phyloP scores from a whole-genome alignment of 2,329 filamentous ascomycete species.

The Coniochaeta prunicola region DNA sequence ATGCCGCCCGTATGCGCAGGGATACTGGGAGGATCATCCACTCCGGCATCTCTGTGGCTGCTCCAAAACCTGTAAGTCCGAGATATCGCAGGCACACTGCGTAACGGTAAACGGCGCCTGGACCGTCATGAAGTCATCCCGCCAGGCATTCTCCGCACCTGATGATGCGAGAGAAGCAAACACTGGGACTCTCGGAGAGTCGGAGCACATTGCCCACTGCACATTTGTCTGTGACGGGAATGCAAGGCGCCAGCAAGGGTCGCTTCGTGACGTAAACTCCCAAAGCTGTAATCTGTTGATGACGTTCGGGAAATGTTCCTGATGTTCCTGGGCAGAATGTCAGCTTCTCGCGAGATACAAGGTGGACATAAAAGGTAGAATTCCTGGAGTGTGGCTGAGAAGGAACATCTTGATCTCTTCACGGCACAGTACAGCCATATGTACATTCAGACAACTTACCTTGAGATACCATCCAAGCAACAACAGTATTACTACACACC shows the following conservation, averaged over 20 bases:
- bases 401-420: neutral
- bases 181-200: neutral
- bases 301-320: neutral
- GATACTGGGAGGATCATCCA: neutral
- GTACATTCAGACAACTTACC: neutral
- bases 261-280: neutral
- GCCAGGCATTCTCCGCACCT: neutral
- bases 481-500: neutral
- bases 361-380: conserved; percentile 1
- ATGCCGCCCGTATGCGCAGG: neutral
- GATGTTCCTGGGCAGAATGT: neutral
- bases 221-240: neutral
- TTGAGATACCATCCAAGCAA: neutral
- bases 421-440: conserved; percentile 3
- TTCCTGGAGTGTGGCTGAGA: neutral
- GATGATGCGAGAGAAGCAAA: neutral
- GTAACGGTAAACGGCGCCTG: neutral
- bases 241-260: neutral
- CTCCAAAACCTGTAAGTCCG: conserved; percentile 1
- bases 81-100: neutral
- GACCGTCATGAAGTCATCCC: neutral
- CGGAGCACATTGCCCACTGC: neutral
- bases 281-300: neutral
- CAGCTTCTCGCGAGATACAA: neutral
- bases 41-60: conserved; percentile 1